Evolutionary conservation across 345 rosid species (phyloP).

Genomic region (Camelina sativa): DNA sequence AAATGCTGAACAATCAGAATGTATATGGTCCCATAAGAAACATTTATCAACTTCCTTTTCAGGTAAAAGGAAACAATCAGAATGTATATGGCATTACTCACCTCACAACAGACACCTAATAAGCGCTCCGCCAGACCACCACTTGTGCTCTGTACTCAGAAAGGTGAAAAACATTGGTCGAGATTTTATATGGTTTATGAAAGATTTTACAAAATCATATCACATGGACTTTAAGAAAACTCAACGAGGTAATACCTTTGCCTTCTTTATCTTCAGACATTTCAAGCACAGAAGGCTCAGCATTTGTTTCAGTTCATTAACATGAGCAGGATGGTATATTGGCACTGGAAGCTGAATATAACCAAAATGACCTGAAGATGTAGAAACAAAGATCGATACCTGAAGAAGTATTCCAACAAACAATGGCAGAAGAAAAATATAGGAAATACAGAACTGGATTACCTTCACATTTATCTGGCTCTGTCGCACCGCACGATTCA

Average conservation of each 20-base stretch:
- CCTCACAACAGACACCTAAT: conserved; percentile 83
- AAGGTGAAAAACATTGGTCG: conserved; percentile 37
- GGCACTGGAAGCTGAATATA: conserved; percentile 82
- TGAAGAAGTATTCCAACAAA: conserved; percentile 7
- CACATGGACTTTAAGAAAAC: conserved; percentile 16
- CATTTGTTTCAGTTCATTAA: conserved; percentile 73
- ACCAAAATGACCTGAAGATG: conserved; percentile 87
- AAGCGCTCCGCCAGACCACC: conserved; percentile 73
- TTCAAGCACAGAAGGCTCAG: conserved; percentile 82
- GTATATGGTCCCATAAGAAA: background rate
- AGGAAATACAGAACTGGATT: conserved; percentile 26
- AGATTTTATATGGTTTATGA: background rate
- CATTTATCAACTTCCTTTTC: conserved; percentile 9
- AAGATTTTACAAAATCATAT: background rate
- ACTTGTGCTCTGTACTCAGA: conserved; percentile 58
- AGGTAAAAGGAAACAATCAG: conserved; percentile 24
- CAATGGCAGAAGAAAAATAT: conserved; percentile 2
- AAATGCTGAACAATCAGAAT: conserved; percentile 16
- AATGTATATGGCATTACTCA: conserved; percentile 44
- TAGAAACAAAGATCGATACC: conserved; percentile 36
- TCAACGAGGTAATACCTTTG: conserved; percentile 56
- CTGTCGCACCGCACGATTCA: conserved; percentile 89
- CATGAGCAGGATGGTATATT: conserved; percentile 87
- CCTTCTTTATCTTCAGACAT: conserved; percentile 78
- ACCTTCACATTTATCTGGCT: conserved; percentile 89